phyloP scores from a whole-genome alignment of 306 rosid species.

The Vigna radiata region DNA sequence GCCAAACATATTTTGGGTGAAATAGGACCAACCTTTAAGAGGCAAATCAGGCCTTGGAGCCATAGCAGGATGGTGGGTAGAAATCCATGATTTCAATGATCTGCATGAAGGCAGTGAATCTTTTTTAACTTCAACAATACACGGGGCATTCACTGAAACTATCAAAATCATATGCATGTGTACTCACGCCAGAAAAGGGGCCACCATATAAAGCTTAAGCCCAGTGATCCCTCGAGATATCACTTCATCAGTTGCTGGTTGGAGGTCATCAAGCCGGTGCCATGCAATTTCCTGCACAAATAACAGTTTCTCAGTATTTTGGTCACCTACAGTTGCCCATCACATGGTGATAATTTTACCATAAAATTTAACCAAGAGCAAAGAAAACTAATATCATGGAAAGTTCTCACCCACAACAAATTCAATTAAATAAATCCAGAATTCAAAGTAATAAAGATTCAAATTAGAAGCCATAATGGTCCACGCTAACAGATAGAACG shows the following conservation, averaged over 20 bases:
- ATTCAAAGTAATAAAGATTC: conserved; percentile 17
- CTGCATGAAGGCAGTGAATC: conserved; percentile 57
- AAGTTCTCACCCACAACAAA: conserved; percentile 8
- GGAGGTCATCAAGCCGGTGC: conserved; percentile 94
- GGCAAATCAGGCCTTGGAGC: conserved; percentile 78
- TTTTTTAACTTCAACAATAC: conserved; percentile 39
- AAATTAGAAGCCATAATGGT: background rate
- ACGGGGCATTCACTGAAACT: conserved; percentile 35
- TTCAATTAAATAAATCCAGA: conserved; percentile 24
- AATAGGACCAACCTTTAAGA: conserved; percentile 62
- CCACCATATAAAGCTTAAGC: conserved; percentile 98
- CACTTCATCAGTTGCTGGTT: conserved; percentile 79
- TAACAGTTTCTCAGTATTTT: conserved; percentile 42
- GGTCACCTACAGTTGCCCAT: conserved; percentile 5
- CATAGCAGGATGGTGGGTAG: conserved; percentile 61
- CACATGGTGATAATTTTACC: conserved; percentile 13
- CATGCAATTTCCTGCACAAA: conserved; percentile 92
- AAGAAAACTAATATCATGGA: conserved; percentile 16
- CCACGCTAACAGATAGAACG: background rate
- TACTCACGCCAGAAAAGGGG: conserved; percentile 92
- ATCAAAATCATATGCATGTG: conserved; percentile 41
- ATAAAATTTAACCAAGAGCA: conserved; percentile 1
- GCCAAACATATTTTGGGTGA: conserved; percentile 16
- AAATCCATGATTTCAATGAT: conserved; percentile 79
- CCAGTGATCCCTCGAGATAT: conserved; percentile 96